A percentile compares a stretch with the other conserved stretches of the same genome.
phyloP scores from a whole-genome alignment of 768 basidiomycete species.

The Tulasnella sp. region DNA sequence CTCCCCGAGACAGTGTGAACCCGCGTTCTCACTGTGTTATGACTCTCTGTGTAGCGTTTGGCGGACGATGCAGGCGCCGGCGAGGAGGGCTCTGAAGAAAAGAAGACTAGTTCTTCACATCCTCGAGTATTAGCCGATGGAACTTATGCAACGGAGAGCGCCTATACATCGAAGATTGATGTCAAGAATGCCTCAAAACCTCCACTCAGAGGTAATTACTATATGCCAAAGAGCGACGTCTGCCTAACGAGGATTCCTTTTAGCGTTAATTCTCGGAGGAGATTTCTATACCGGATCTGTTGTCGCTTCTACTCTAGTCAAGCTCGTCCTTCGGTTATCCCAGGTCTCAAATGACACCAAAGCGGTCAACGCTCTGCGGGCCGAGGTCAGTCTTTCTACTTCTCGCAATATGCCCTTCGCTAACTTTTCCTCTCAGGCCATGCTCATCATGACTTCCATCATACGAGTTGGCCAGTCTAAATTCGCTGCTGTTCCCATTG shows the following conservation, averaged over 20 bases:
- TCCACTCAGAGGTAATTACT: conserved; percentile 66
- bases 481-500: conserved; percentile 89
- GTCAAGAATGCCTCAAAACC: conserved; percentile 86
- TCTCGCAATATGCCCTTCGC: not conserved
- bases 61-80: conserved; percentile 67
- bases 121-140: conserved; percentile 90
- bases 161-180: conserved; percentile 62
- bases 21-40: not conserved
- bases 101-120: conserved; percentile 44
- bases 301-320: conserved; percentile 83
- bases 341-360: conserved; percentile 47
- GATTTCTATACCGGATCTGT: conserved; percentile 97
- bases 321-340: conserved; percentile 75
- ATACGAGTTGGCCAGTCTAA: conserved; percentile 97
- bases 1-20: conserved; percentile 27
- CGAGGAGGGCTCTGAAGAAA: conserved; percentile 43
- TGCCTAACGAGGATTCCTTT: not conserved
- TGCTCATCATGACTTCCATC: conserved; percentile 97
- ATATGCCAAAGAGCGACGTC: not conserved
- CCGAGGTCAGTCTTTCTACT: conserved; percentile 56
- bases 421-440: conserved; percentile 50
- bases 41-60: conserved; percentile 39
- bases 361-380: conserved; percentile 69
- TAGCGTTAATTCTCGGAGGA: conserved; percentile 84
- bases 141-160: conserved; percentile 96